Conservation (phyloP, 495 filamentous ascomycete species). For the Penicillium taxi region DNA sequence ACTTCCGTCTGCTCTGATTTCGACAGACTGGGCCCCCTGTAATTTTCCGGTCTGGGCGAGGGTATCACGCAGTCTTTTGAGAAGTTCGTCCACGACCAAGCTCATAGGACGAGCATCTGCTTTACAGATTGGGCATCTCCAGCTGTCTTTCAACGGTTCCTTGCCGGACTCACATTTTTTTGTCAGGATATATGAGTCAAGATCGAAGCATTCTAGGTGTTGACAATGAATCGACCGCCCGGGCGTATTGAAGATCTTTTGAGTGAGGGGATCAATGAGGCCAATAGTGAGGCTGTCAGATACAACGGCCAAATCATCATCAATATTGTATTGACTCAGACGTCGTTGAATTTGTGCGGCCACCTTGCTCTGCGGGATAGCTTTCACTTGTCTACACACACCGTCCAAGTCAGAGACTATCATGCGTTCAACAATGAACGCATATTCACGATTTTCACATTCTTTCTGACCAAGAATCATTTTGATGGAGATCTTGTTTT, state of each 20-base stretch:
- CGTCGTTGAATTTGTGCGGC: conserved; percentile 30
- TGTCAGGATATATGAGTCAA: conserved; percentile 67
- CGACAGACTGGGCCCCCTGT: conserved; percentile 47
- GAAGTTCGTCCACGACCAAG: conserved; percentile 62
- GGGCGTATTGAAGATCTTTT: conserved; percentile 59
- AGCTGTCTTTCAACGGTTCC: conserved; percentile 60
- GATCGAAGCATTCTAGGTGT: conserved; percentile 84
- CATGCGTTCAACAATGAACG: conserved; percentile 55
- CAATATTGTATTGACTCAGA: conserved; percentile 28
- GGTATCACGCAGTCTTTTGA: conserved; percentile 47
- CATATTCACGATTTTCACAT: conserved; percentile 32
- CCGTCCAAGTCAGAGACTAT: conserved; percentile 43
- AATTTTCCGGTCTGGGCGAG: conserved; percentile 34
- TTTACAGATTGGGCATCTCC: conserved; percentile 76
- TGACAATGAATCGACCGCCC: conserved; percentile 53
- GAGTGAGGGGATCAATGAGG: conserved; percentile 68
- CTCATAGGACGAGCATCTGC: conserved; percentile 63
- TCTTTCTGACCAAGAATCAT: conserved; percentile 38
- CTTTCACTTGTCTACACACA: conserved; percentile 37
- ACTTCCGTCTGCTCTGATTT: conserved; percentile 48
- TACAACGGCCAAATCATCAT: conserved; percentile 63
- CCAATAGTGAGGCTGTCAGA: conserved; percentile 58
- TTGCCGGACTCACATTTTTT: conserved; percentile 40
- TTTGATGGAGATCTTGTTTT: conserved; percentile 51
- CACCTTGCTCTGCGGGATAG: conserved; percentile 20